Conservation (phyloP, 768 basidiomycete species). For the Lactarius tabidus region DNA sequence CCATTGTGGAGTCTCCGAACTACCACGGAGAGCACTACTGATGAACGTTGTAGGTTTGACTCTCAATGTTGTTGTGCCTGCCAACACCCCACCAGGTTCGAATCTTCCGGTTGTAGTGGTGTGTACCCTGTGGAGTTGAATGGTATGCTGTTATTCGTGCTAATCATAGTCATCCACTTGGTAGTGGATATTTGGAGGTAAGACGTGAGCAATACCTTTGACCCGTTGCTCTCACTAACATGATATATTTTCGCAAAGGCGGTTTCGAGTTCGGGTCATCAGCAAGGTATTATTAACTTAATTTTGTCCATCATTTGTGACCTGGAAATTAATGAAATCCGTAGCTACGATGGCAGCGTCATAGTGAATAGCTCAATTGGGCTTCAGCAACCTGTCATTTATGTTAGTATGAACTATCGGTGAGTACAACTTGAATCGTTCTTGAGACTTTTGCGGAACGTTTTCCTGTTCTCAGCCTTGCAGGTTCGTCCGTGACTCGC, state of each 20-base stretch:
- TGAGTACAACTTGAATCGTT: not conserved
- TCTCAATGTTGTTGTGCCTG: constrained; percentile 27
- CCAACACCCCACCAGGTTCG: not conserved
- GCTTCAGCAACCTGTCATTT: constrained; percentile 27
- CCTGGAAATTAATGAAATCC: not conserved
- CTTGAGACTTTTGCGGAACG: not conserved
- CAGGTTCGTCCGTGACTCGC: not conserved
- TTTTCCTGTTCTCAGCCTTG: not conserved
- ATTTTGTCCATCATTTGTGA: too few species aligned
- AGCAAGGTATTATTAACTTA: not conserved
- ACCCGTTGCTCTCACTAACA: not conserved
- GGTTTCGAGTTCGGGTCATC: not conserved
- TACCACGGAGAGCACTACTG: not conserved
- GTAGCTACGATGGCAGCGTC: not conserved
- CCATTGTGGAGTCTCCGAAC: not conserved
- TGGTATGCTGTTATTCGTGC: not conserved
- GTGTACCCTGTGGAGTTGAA: not conserved
- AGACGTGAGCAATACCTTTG: not conserved
- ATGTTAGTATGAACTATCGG: constrained; percentile 31
- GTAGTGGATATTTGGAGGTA: constrained; percentile 29
- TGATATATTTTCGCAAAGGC: not conserved
- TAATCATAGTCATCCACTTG: not conserved
- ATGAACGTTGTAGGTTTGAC: constrained; percentile 21
- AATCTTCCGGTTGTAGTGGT: constrained; percentile 29
- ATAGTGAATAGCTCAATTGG: constrained; percentile 28